Conservation (phyloP, 306 rosid genomes). For the Albizia julibrissin region DNA sequence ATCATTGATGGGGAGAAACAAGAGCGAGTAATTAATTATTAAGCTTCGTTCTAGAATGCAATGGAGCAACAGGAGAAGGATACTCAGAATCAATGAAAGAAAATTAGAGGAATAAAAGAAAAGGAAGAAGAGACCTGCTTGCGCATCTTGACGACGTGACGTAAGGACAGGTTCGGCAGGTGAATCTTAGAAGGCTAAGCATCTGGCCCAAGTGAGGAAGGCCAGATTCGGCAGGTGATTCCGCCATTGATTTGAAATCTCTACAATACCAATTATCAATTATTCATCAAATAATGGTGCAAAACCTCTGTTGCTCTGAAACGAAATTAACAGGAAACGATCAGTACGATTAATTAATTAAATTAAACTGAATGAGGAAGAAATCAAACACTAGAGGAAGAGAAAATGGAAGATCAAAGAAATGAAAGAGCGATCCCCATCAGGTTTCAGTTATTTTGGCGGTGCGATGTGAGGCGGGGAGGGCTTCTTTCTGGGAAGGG, state of each 20-base stretch:
- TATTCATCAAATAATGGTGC: background rate
- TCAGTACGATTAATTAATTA: background rate
- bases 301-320: background rate
- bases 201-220: slow-evolving; percentile 56
- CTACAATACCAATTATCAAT: background rate
- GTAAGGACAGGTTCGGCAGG: too few relatives aligned
- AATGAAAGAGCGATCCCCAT: background rate
- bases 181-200: slow-evolving; percentile 83
- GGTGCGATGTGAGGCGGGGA: too few relatives aligned
- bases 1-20: background rate
- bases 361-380: background rate
- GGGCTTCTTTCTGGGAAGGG: too few relatives aligned
- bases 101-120: background rate
- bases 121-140: slow-evolving; percentile 54
- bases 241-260: background rate
- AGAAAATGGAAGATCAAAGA: background rate
- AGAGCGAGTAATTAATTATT: background rate
- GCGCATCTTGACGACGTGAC: slow-evolving; percentile 66
- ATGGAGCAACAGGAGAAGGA: background rate
- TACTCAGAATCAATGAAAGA: background rate
- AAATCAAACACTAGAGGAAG: too few relatives aligned
- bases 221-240: background rate
- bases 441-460: background rate
- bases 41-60: background rate
- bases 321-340: background rate